Percentiles rank a stretch among this genome's conserved stretches.
These are phyloP conservation scores for Geotrichum armillariae DNA, from an alignment of 1,139 yeast species.

Conservation along the genomic window DNA sequence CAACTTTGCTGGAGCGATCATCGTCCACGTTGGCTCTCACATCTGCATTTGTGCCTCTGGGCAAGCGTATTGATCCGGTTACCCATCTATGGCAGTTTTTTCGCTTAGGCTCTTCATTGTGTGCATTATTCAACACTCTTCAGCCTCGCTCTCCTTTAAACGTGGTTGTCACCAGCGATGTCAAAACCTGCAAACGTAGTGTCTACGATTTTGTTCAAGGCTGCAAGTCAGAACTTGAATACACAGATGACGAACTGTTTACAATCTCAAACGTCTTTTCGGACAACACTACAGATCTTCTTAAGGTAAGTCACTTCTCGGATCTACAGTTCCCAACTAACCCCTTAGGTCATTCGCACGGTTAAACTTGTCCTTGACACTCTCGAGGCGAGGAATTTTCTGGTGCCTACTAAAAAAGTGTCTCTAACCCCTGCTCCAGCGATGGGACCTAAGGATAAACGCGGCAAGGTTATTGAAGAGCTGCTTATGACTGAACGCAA, in stretches of 20 bases:
- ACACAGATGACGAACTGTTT: slow-evolving; percentile 80
- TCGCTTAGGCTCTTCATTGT: slow-evolving; percentile 90
- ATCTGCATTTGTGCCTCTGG: slow-evolving; percentile 27
- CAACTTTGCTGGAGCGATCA: slow-evolving; percentile 6
- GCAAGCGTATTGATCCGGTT: slow-evolving; percentile 68
- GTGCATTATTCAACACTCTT: slow-evolving; percentile 72
- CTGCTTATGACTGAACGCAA: slow-evolving; percentile 86
- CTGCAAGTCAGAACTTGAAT: slow-evolving; percentile 71
- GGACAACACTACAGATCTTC: slow-evolving; percentile 73
- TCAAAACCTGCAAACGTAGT: slow-evolving; percentile 81
- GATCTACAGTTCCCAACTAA: not conserved
- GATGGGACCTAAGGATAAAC: slow-evolving; percentile 31
- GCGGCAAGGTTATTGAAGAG: slow-evolving; percentile 81
- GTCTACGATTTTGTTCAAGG: slow-evolving; percentile 89
- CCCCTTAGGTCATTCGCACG: slow-evolving; percentile 54
- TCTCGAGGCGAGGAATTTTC: slow-evolving; percentile 30
- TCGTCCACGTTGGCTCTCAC: slow-evolving; percentile 12
- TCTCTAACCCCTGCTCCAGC: slow-evolving; percentile 13
- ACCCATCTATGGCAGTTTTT: slow-evolving; percentile 86
- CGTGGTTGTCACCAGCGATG: slow-evolving; percentile 51
- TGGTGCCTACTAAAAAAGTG: slow-evolving; percentile 20
- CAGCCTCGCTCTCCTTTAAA: slow-evolving; percentile 39
- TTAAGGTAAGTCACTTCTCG: slow-evolving; percentile 43
- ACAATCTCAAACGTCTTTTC: slow-evolving; percentile 88
- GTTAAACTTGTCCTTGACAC: slow-evolving; percentile 60